Evolutionary conservation across 2,329 filamentous ascomycete genomes (phyloP), one percentile per base, ranked within the genome.

Genomic region (Gaeumannomyces sp.): DNA sequence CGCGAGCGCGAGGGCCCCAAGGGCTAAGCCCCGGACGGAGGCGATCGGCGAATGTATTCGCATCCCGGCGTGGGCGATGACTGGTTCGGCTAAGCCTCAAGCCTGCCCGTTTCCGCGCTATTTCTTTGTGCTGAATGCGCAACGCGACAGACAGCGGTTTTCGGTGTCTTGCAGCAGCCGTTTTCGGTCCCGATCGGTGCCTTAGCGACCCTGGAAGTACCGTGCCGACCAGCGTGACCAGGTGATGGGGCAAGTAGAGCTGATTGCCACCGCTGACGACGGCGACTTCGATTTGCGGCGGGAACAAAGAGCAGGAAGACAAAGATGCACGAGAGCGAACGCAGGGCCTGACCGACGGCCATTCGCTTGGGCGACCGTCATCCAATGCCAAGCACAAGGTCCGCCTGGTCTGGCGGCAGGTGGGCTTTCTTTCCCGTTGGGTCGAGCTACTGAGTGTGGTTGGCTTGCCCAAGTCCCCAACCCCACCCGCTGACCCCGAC

Each of bases 11-110:
- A 59, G 33, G 22, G 59, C 63, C 14, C 27, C 27, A 2, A 31
- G 19, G 50, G 31, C 57, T 35, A 38, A 6, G 31, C 29, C 33
- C 62, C 62, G 59, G 57, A 66, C 28, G 31, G 60, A 33, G 25
- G 33, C 35, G 22, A 16, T 25, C 22, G 56, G 27, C 56, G 35
- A 38, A 14, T 60, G 63, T 35, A 60, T 29, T 61, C 59, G 56
- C 64, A 61, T 65, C 57, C 62, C 59, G 28, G 28, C 27, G 31
- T 58, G 27, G n/a, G 19, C 25, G 19, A 16, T 4, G 45, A n/a
- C 45, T 10, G 45, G 22, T 22, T 53, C 45, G 45, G 45, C 45
- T 19, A 8, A 53, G 45, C 45, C 45, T 53, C 22, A 22, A 22
- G 19, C 45, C 22, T 22, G 45, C 10, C 22, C 22, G 19, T 53